Conservation (phyloP, 495 filamentous ascomycete genomes). For the Aspergillus conjunctus region DNA sequence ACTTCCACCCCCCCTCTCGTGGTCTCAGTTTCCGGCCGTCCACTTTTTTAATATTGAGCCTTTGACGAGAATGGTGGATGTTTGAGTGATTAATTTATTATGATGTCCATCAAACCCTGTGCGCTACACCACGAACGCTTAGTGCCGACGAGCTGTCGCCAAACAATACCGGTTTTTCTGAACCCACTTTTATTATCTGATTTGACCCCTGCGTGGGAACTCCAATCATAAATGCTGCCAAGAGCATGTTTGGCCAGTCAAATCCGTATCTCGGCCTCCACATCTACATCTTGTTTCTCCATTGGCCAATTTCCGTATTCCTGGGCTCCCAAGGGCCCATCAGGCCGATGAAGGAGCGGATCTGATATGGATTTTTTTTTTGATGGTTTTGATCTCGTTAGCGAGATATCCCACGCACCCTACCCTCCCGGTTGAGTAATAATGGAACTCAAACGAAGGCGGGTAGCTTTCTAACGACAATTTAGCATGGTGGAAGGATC, state of each 20-base stretch:
- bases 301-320: neutral
- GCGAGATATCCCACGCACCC: conserved; percentile 6
- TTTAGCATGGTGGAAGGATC: neutral
- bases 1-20: too few relatives aligned
- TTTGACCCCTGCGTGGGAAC: conserved; percentile 6
- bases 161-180: neutral
- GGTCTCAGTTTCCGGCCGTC: too few relatives aligned
- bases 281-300: neutral
- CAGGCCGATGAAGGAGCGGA: conserved; percentile 1
- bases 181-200: conserved; percentile 18
- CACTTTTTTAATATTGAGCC: neutral
- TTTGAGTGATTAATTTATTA: neutral
- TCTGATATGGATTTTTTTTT: conserved; percentile 12
- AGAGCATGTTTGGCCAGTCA: neutral
- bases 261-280: neutral
- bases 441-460: neutral
- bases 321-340: conserved; percentile 9
- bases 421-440: conserved; percentile 7
- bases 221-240: conserved; percentile 4
- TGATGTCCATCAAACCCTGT: neutral
- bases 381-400: conserved; percentile 1
- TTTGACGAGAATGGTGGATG: neutral
- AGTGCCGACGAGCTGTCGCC: neutral
- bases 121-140: neutral
- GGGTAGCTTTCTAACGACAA: neutral